Percentiles rank a stretch among this genome's conserved stretches.
Conservation (phyloP, 768 basidiomycete genomes). For the Rubroboletus pulcherrimus region DNA sequence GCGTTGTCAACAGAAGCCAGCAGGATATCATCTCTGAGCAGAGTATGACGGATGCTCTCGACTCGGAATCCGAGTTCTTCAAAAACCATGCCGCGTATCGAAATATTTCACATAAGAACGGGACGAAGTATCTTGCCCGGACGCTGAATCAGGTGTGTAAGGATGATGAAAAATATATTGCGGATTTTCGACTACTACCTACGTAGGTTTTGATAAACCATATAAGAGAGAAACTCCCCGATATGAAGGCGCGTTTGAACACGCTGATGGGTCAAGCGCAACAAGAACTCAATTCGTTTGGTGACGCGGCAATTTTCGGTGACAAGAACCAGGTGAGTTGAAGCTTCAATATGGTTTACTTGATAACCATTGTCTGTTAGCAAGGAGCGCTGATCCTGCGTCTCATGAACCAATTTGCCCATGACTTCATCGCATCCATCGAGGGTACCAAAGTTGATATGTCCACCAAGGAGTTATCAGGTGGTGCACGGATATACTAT, state of each 20-base stretch:
- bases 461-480: slow-evolving; percentile 96
- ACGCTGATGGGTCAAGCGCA: slow-evolving; percentile 99
- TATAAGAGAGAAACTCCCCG: slow-evolving; percentile 96
- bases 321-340: slow-evolving; percentile 73
- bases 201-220: slow-evolving; percentile 88
- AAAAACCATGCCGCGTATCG: slow-evolving; percentile 84
- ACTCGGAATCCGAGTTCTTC: slow-evolving; percentile 90
- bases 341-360: not conserved
- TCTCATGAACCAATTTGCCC: slow-evolving; percentile 97
- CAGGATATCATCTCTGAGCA: slow-evolving; percentile 92
- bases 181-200: not conserved
- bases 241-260: slow-evolving; percentile 98
- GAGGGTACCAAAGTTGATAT: slow-evolving; percentile 96
- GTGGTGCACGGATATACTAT: slow-evolving; percentile 97
- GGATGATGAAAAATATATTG: not conserved
- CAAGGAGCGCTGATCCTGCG: slow-evolving; percentile 89
- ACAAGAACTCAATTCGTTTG: slow-evolving; percentile 95
- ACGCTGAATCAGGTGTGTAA: slow-evolving; percentile 81
- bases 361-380: slow-evolving; percentile 33
- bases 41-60: slow-evolving; percentile 78
- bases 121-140: slow-evolving; percentile 93
- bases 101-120: slow-evolving; percentile 95
- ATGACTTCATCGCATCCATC: slow-evolving; percentile 95
- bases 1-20: slow-evolving; percentile 95
- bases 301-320: slow-evolving; percentile 87